A percentile compares a stretch with the other conserved stretches of the same genome.
phyloP scores from a whole-genome alignment of 345 rosid genomes.

The Populus euphratica region DNA sequence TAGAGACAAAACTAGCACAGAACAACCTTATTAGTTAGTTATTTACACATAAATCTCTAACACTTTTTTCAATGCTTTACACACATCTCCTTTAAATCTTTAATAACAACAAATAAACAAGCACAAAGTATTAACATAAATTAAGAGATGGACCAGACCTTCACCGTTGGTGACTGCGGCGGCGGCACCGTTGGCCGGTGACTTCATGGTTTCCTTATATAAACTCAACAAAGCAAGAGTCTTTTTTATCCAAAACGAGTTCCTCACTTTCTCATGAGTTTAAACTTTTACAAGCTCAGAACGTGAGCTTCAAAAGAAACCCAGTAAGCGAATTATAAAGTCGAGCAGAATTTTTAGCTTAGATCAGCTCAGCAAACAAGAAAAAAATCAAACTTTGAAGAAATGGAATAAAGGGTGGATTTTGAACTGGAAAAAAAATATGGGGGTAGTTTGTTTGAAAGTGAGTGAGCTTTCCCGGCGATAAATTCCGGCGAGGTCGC shows the following conservation, averaged over 20 bases:
- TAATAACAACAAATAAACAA: not conserved
- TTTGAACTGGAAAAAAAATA: not conserved
- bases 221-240: not conserved
- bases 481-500: constrained; percentile 14
- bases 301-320: not conserved
- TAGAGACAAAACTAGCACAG: not conserved
- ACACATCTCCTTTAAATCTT: not conserved
- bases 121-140: not conserved
- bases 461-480: not conserved
- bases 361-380: constrained; percentile 18
- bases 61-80: not conserved
- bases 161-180: constrained; percentile 26
- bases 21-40: not conserved
- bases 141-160: constrained; percentile 29
- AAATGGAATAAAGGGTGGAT: not conserved
- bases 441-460: not conserved
- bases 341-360: constrained; percentile 6
- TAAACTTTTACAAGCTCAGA: not conserved
- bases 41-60: not conserved
- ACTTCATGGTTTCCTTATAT: constrained; percentile 29
- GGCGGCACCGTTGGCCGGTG: constrained; percentile 31
- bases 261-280: constrained; percentile 11
- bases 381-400: not conserved
- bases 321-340: not conserved
- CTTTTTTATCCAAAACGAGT: not conserved